These are phyloP conservation scores for Solanum pinnatisectum DNA, from an alignment of 257 asterid genomes.

Conservation along the genomic window DNA sequence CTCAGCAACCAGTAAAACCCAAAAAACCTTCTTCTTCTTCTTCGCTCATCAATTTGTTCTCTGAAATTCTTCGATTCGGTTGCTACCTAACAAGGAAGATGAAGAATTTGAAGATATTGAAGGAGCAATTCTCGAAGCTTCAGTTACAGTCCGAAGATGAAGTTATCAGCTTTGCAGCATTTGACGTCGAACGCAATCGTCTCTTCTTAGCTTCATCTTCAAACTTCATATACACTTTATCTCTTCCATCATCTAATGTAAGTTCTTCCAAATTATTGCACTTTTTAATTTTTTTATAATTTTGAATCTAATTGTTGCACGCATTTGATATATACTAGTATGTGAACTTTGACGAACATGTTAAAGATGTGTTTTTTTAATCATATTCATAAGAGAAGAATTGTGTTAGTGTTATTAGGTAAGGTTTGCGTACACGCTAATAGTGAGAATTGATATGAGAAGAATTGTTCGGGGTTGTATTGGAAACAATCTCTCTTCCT, in stretches of 20 bases:
- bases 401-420: too few species aligned
- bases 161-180: slow-evolving; percentile 40
- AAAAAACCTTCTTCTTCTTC: neutral
- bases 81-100: slow-evolving; percentile 5
- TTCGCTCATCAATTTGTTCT: neutral
- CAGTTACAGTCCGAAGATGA: slow-evolving; percentile 48
- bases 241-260: slow-evolving; percentile 45
- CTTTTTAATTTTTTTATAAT: neutral
- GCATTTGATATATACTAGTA: neutral
- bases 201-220: slow-evolving; percentile 72
- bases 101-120: slow-evolving; percentile 72
- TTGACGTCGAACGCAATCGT: slow-evolving; percentile 76
- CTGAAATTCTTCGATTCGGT: neutral
- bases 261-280: neutral
- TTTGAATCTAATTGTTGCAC: neutral
- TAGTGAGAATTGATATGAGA: neutral
- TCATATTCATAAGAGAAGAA: neutral
- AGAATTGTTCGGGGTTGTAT: neutral
- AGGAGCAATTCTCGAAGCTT: slow-evolving; percentile 38
- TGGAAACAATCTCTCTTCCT: neutral
- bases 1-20: neutral
- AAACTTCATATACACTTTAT: slow-evolving; percentile 48
- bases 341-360: neutral
- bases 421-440: too few species aligned
- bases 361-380: neutral